Evolutionary conservation across 441 rosid species (phyloP).

Genomic region (Kokia cookei): DNA sequence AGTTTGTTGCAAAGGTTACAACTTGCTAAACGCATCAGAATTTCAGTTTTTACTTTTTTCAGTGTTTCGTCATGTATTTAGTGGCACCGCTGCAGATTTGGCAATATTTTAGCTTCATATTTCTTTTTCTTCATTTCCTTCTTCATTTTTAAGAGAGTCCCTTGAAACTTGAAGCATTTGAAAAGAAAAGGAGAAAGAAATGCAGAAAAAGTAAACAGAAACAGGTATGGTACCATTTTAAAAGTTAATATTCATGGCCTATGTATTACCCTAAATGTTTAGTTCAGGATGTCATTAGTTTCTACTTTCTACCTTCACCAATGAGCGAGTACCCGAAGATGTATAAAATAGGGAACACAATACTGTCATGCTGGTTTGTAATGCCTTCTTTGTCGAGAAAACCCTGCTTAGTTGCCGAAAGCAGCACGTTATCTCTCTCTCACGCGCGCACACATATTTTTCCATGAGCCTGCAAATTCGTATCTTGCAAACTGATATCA

Average conservation of each 20-base stretch:
- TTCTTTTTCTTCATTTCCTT: not conserved
- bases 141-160: not conserved
- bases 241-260: not conserved
- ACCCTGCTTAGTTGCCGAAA: not conserved
- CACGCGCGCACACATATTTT: not conserved
- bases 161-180: not conserved
- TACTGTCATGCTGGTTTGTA: not conserved
- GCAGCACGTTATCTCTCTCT: not conserved
- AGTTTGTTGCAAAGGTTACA: slow-evolving; percentile 18
- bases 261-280: not conserved
- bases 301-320: not conserved
- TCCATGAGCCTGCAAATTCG: not conserved
- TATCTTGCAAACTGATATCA: no score
- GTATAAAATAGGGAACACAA: not conserved
- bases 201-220: not conserved
- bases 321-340: not conserved
- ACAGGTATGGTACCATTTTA: not conserved
- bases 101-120: slow-evolving; percentile 10
- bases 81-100: slow-evolving; percentile 4
- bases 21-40: slow-evolving; percentile 4
- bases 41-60: not conserved
- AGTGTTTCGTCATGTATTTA: not conserved
- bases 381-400: not conserved
- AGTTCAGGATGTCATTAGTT: not conserved
- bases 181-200: not conserved